These are phyloP conservation scores for Purpureocillium lavendulum DNA, from an alignment of 2,329 filamentous ascomycete genomes.

Conservation along the genomic window DNA sequence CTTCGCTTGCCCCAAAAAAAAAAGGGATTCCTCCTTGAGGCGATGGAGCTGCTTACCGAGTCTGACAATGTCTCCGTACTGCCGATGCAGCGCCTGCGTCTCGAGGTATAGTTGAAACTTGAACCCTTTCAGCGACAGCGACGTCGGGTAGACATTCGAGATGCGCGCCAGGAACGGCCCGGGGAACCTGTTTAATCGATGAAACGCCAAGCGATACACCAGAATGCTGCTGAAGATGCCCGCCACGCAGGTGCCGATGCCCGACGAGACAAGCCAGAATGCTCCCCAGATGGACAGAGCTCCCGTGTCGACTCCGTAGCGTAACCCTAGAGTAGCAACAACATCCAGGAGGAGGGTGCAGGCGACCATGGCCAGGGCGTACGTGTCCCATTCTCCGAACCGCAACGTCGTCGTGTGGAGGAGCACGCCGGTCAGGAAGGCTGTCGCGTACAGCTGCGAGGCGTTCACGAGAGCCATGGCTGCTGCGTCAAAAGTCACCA, in stretches of 20 bases:
- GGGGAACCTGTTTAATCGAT: conserved; percentile 17
- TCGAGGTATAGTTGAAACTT: conserved; percentile 15
- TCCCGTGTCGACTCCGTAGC: not conserved
- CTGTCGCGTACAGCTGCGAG: not conserved
- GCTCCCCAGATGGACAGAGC: not conserved
- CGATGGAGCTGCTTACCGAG: too few species aligned
- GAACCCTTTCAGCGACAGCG: conserved; percentile 8
- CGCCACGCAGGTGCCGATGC: not conserved
- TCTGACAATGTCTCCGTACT: conserved; percentile 21
- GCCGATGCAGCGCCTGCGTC: conserved; percentile 15
- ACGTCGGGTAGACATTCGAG: conserved; percentile 16
- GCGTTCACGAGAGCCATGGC: too few species aligned
- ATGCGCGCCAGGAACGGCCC: conserved; percentile 17
- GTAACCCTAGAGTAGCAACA: not conserved
- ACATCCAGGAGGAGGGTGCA: not conserved
- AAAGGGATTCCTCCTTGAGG: too few species aligned
- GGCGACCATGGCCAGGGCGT: conserved; percentile 8
- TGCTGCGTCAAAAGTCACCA: too few species aligned
- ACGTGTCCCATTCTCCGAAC: conserved; percentile 17
- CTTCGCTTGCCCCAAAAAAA: too few species aligned
- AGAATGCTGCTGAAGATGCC: conserved; percentile 13
- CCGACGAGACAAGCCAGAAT: not conserved
- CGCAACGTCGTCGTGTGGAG: conserved; percentile 13
- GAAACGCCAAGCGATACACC: conserved; percentile 13
- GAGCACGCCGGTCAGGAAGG: conserved; percentile 1